Base-by-base conservation (phyloP, 805 yeast genomes). In the Saturnispora dispora region DNA sequence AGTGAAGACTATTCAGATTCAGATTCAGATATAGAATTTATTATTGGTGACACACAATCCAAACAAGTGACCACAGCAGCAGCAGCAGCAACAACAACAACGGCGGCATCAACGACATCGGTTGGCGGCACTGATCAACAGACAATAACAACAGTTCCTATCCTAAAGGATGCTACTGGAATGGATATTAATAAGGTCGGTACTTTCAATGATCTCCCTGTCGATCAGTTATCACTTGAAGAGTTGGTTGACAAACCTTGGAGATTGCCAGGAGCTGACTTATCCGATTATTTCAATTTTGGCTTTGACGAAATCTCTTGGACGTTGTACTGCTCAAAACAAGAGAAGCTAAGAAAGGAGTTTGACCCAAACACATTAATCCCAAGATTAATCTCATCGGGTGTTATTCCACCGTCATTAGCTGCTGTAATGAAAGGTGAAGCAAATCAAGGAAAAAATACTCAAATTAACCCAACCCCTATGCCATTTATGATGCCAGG, bases 261-360 rank as follows among this genome's bases (percentile, higher is more conserved):
- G 99, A 78, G 99, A 63, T 82, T 86, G 57, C 97, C 98, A 1
- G 99, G 98, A 37, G 96, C 96, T 3, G 97, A 93, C 68, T 70
- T 88, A 40, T 78, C 95, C 7, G 98, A 93, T 66, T 95, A 89
- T 67, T 93, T 93, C 74, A 93, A 93, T 69, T 93, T 82, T 62
- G 99, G 99, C 1, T 93, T 93, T 63, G 96, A 93, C 64, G 99
- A 93, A 70, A 78, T 86, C 57, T 85, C 97, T 15, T 93, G 99
- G 99, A 81, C 85, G 50, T 88, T 90, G 23, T 93, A 93, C 68
- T 82, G 96, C 58, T 74, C 82, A 41, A 88, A 88, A 65, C 96
- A 90, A 63, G 96, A 90, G 65, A 82, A 81, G 57, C 61, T 84
- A 46, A 76, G 93, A 51, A 82, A 83, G 5, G 90, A 85, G 54